Base-by-base conservation (phyloP, 306 rosid species). In the Neltuma alba region DNA sequence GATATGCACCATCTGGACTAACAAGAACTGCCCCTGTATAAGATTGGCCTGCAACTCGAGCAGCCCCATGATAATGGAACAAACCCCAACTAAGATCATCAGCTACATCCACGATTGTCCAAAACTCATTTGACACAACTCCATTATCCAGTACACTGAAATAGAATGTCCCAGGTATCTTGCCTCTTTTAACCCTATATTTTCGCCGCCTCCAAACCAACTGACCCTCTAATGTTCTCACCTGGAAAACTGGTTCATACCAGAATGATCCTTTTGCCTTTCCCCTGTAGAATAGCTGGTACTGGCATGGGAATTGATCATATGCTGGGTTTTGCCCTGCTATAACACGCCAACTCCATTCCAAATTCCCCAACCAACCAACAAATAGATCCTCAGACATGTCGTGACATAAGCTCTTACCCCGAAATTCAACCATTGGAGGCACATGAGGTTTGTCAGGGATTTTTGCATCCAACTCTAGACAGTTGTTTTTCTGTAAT, bases 251-350 rank as follows among this genome's bases (percentile, higher is more conserved):
- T 0, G 92, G 94, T 76, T 90, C 94, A 52, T 90, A 90, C 94
- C 94, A 90, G 55, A 90, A 88, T 20, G 90, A 90, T n/a, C 90
- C 94, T 79, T 75, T 82, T n/a, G 94, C 94, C 76, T 88, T 90
- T 55, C 94, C 92, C 68, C 94, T 63, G 73, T 90, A 88, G 66
- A 90, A 90, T 34, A 90, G 86, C 85, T 90, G 94, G 83, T 80
- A 88, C 76, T 86, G 94, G 62, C 94, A 90, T 31, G 94, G 92
- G 55, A 90, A 90, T 55, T 88, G 94, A 69, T 90, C 94, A 54
- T 88, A 88, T 34, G 91, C 94, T 1, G 92, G 91, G 85, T 88
- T 90, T 74, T 88, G 94, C 63, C 94, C 94, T 11, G 92, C 94
- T 63, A 86, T 76, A 6, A 90, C 94, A 23, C 94, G 87, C 94